phyloP scores from a whole-genome alignment of 2,329 filamentous ascomycete genomes.

The Fusarium temperatum region DNA sequence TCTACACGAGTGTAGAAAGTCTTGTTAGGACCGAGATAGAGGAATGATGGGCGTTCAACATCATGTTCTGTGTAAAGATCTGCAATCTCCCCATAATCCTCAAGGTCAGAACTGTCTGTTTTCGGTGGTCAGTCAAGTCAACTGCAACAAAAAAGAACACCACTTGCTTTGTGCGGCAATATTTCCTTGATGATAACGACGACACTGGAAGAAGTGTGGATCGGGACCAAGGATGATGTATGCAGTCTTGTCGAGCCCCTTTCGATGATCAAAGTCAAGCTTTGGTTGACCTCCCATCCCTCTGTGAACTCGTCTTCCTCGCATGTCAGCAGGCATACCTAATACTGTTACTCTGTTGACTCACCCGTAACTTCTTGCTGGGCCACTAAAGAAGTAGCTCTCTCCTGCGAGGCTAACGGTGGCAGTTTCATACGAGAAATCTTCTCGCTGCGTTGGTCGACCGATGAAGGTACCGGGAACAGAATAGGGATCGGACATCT shows the following conservation, averaged over 20 bases:
- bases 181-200: slow-evolving; percentile 15
- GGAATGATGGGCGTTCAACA: slow-evolving; percentile 33
- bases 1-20: slow-evolving; percentile 34
- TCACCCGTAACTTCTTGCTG: slow-evolving; percentile 31
- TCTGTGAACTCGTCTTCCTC: slow-evolving; percentile 8
- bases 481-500: background rate
- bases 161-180: slow-evolving; percentile 29
- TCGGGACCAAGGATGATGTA: slow-evolving; percentile 36
- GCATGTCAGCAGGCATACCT: background rate
- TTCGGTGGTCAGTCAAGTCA: background rate
- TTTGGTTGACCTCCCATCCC: background rate
- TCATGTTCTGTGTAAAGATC: slow-evolving; percentile 28
- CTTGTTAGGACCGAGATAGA: slow-evolving; percentile 29
- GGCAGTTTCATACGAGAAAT: slow-evolving; percentile 19
- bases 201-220: slow-evolving; percentile 34
- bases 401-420: slow-evolving; percentile 31
- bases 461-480: background rate
- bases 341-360: background rate
- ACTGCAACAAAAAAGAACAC: fast-evolving
- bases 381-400: slow-evolving; percentile 36
- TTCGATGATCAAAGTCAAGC: slow-evolving; percentile 13
- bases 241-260: background rate
- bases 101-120: slow-evolving; percentile 29
- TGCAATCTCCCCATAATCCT: slow-evolving; percentile 25
- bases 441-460: background rate